Evolutionary conservation across 73 alveolate genomes (phyloP).

Genomic region (Paraurostyla sp.): DNA sequence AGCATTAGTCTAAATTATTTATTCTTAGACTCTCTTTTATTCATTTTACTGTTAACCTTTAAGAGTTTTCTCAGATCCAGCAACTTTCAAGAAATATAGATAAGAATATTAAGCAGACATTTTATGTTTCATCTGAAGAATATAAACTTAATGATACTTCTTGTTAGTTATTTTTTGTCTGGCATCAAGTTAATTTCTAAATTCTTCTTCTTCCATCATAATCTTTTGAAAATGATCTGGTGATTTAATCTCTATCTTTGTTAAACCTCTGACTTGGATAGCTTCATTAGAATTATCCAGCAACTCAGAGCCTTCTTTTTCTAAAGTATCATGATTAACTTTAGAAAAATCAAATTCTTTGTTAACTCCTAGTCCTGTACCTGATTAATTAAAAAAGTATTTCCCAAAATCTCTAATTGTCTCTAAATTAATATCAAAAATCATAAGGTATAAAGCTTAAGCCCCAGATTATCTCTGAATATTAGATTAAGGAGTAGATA

Average conservation of each 20-base stretch:
- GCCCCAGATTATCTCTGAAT: not conserved
- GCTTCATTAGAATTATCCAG: conserved; percentile 40
- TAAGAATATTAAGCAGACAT: conserved; percentile 8
- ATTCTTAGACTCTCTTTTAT: conserved; percentile 6
- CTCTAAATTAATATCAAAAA: not conserved
- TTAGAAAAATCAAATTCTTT: not conserved
- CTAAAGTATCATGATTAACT: not conserved
- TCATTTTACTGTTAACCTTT: conserved; percentile 14
- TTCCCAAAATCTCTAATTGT: conserved; percentile 20
- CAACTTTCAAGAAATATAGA: conserved; percentile 17
- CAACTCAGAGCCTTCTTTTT: conserved; percentile 1
- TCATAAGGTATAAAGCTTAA: not conserved
- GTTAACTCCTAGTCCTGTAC: not conserved
- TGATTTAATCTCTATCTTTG: not conserved
- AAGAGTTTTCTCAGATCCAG: conserved; percentile 33
- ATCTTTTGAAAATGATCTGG: not conserved
- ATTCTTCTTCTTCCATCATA: not conserved
- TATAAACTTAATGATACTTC: conserved; percentile 5
- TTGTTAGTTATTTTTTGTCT: not conserved
- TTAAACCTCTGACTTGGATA: conserved; percentile 27
- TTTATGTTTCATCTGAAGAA: conserved; percentile 19
- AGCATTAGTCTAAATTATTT: not conserved
- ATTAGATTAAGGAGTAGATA: not conserved
- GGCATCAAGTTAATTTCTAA: not conserved
- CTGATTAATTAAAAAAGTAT: not conserved